Evolutionary conservation across 768 basidiomycete species (phyloP).

Genomic region (Boletus insuetus): DNA sequence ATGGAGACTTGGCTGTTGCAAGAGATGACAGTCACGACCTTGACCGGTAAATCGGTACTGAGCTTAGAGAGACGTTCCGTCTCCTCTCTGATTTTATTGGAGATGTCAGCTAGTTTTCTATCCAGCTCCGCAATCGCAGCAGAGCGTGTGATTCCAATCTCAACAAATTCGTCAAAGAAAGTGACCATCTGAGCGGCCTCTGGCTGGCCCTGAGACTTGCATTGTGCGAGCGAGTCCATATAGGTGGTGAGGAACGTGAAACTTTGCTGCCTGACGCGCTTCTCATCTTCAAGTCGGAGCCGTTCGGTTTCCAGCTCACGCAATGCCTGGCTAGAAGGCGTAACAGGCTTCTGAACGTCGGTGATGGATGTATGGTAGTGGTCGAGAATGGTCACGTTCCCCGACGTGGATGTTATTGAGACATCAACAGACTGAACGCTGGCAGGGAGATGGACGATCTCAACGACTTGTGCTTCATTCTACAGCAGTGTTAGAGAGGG

Average conservation of each 20-base stretch:
- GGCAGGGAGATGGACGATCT: conserved; percentile 16
- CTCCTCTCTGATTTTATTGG: conserved; percentile 12
- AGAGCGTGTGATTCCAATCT: conserved; percentile 18
- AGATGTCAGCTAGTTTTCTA: conserved; percentile 9
- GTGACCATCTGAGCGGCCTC: conserved; percentile 18
- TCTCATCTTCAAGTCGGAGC: conserved; percentile 17
- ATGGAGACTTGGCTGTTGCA: not conserved
- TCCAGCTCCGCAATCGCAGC: conserved; percentile 16
- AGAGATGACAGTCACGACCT: conserved; percentile 9
- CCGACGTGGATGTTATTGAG: conserved; percentile 12
- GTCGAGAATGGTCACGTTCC: conserved; percentile 13
- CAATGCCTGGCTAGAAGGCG: not conserved
- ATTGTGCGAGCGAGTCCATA: conserved; percentile 27
- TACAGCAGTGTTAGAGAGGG: not conserved
- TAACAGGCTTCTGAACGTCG: not conserved
- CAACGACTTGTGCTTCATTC: conserved; percentile 14
- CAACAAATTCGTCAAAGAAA: conserved; percentile 24
- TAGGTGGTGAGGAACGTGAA: conserved; percentile 25
- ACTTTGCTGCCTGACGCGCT: conserved; percentile 17
- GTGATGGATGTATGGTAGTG: not conserved
- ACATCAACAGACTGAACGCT: conserved; percentile 1
- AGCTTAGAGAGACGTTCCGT: conserved; percentile 1
- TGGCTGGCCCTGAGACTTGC: conserved; percentile 3
- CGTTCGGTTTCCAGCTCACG: conserved; percentile 10
- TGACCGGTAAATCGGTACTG: not conserved